Conservation (phyloP, 148 eudicot genomes). For the Arbutus unedo region DNA sequence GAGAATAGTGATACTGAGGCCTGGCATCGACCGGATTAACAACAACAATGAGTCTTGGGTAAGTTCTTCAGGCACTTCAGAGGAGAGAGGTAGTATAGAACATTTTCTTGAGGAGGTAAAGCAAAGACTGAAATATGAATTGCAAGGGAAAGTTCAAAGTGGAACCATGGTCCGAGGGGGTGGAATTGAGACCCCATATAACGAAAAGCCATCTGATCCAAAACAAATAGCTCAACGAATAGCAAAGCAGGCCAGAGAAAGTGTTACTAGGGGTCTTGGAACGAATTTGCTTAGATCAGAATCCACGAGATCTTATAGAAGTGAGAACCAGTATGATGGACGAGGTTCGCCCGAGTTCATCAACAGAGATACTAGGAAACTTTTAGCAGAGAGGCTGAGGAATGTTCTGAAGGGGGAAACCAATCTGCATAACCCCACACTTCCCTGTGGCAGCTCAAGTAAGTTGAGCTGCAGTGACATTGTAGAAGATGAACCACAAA, state of each 20-base stretch:
- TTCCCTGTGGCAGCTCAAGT: conserved; percentile 26
- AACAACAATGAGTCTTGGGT: conserved; percentile 68
- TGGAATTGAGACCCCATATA: conserved; percentile 81
- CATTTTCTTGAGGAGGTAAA: conserved; percentile 97
- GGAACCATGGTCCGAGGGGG: conserved; percentile 70
- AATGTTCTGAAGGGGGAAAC: conserved; percentile 58
- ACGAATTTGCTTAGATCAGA: conserved; percentile 64
- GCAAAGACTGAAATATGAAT: conserved; percentile 64
- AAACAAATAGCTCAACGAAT: conserved; percentile 59
- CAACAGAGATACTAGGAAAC: conserved; percentile 49
- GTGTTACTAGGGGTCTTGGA: conserved; percentile 42
- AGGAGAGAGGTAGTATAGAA: conserved; percentile 73
- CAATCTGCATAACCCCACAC: conserved; percentile 24
- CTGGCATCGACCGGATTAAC: conserved; percentile 62
- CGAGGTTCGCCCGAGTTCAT: conserved; percentile 61
- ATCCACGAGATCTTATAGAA: conserved; percentile 71
- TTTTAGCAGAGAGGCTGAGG: conserved; percentile 60
- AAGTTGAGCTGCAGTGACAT: conserved; percentile 34
- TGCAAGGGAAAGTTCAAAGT: conserved; percentile 52
- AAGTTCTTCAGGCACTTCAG: conserved; percentile 63
- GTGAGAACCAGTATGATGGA: conserved; percentile 48
- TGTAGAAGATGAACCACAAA: conserved; percentile 37
- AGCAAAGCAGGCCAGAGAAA: conserved; percentile 53
- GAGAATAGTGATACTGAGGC: conserved; percentile 79
- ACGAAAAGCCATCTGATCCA: conserved; percentile 55